Base-by-base conservation (phyloP, 768 basidiomycete genomes). In the Coprinopsis cinerea region DNA sequence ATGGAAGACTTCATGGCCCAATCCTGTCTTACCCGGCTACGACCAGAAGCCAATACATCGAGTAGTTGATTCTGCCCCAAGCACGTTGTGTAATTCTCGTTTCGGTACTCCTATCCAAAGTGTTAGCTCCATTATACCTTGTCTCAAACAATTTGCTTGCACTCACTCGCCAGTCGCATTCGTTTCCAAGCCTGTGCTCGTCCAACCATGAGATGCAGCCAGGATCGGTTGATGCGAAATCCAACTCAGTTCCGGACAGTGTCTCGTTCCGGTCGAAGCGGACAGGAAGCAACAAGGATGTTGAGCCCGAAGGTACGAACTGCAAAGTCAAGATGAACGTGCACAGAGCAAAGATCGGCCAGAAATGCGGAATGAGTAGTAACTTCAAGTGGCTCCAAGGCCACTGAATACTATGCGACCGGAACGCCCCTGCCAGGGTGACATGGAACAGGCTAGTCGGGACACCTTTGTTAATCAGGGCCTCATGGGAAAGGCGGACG, bases 401-500 rank as follows among this genome's bases (percentile, higher is more conserved):
- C 52, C 55, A 56, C 11, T 55, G 57, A 47, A 51, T 53, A 6
- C 17, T 49, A 18, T 53, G 55, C 47, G 49, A 34, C 32, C 53
- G 30, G 24, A 59, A 48, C 20, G 53, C 53, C 7, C 28, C 49
- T n/a, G 58, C 26, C 6, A 55, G 42, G 1, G 42, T 44, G 25
- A 60, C 22, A 23, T 54, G 39, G 42, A 56, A 54, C 17, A 55
- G 39, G 4, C 32, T 39, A 5, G 46, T 40, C 10, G 25, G 17
- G 10, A 25, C 15, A 13, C 39, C 15, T 11, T 43, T 25, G 1
- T 43, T 34, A 34, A 59, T 46, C 50, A 46, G 41, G n/a, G n/a
- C n/a, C 39, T 53, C 51, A 44, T 57, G 54, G 2, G 56, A 54
- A 48, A 57, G 49, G 25, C 54, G 53, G 26, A 55, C 42, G 40